Evolutionary conservation across 2,329 filamentous ascomycete genomes (phyloP), one percentile per base, ranked within the genome.

Genomic region (Clonostachys sp.): DNA sequence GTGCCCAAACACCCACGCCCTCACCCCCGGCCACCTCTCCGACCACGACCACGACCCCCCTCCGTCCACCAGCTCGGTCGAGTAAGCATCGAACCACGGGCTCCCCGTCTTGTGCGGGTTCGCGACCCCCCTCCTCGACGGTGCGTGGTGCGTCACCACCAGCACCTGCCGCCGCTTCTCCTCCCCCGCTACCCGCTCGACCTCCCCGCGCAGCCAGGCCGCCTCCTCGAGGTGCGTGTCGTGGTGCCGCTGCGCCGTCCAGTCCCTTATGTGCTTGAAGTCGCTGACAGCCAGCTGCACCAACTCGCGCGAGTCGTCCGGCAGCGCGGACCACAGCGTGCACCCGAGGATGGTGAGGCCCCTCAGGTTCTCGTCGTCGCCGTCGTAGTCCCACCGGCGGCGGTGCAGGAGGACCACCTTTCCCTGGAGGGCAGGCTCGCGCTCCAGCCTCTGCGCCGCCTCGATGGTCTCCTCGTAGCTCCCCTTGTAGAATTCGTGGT

Each of bases 121-220:
- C 1, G 78, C 75, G 3, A 75, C 74, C 7, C 67, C 68, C 41
- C 68, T 51, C 1, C 76, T 52, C n/a, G 65, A 73, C 2, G 80
- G 80, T 3, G 79, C 77, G 54, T 84, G 80, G 46, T 83, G 78
- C 1, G 78, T 83, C 1, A 75, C 69, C 0, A 84, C 68, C 0
- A 84, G 49, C 6, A 81, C 46, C 39, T 44, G 53, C 43, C 59
- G 52, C 33, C 33, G 50, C 2, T 44, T 47, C 5, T 72, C 51
- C 50, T 84, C 80, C 17, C 62, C 52, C 42, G 18, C 45, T 48
- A 42, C 50, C 44, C 35, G 47, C 35, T 53, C 57, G 33, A 73
- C 61, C 51, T 73, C 65, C 13, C 50, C 54, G 20, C 57, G 62
- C 12, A 84, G 63, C 79, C 79, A 84, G 3, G 63, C 53, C 5